These are phyloP conservation scores for Ogataea polymorpha DNA, from an alignment of 805 yeast genomes.

Conservation along the genomic window DNA sequence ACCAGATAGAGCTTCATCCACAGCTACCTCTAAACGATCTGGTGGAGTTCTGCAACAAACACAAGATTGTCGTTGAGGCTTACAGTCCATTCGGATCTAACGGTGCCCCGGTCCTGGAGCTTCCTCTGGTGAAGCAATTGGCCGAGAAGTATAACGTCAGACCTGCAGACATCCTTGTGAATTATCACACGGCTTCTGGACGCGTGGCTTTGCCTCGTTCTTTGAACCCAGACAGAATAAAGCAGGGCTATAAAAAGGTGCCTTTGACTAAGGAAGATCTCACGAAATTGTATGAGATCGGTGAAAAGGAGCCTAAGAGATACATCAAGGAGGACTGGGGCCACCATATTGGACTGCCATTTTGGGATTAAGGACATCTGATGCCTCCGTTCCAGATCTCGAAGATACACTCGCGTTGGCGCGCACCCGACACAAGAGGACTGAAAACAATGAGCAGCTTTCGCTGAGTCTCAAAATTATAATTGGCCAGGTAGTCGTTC, in stretches of 20 bases:
- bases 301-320: constrained; percentile 33
- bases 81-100: constrained; percentile 63
- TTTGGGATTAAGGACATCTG: constrained; percentile 29
- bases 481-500: constrained; percentile 31
- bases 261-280: constrained; percentile 38
- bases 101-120: constrained; percentile 61
- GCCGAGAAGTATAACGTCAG: constrained; percentile 54
- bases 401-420: constrained; percentile 21
- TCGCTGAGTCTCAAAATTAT: constrained; percentile 32
- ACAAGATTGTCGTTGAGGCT: constrained; percentile 45
- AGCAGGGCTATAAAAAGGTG: constrained; percentile 35
- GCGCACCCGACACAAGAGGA: constrained; percentile 23
- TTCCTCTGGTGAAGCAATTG: constrained; percentile 47
- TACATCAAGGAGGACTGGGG: constrained; percentile 32
- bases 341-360: constrained; percentile 31
- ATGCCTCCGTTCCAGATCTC: constrained; percentile 40
- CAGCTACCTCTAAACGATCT: constrained; percentile 41
- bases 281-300: constrained; percentile 27
- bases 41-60: constrained; percentile 35
- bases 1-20: constrained; percentile 55
- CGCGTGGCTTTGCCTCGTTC: constrained; percentile 69
- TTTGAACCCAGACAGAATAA: constrained; percentile 60
- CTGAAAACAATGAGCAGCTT: constrained; percentile 29
- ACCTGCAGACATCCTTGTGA: constrained; percentile 55
- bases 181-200: constrained; percentile 64